A percentile compares a stretch with the other conserved stretches of the same genome.
These are phyloP conservation scores for Arctostaphylos glauca DNA, from an alignment of 148 eudicot genomes.

Conservation along the genomic window DNA sequence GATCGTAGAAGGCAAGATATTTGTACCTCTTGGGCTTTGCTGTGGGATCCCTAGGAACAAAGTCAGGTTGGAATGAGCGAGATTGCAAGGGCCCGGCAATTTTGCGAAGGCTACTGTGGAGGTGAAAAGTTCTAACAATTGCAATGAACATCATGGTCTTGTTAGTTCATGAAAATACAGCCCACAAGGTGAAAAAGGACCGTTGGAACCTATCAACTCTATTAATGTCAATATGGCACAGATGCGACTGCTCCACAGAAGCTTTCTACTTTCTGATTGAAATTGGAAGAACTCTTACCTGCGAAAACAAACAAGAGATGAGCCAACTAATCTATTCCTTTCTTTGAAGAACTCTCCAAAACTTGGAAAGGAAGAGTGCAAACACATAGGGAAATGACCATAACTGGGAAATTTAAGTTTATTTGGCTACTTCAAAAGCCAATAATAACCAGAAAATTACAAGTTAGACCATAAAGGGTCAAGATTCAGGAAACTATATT, in stretches of 20 bases:
- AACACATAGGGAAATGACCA: background rate
- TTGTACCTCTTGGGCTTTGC: slow-evolving; percentile 10
- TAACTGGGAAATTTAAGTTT: background rate
- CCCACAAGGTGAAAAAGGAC: background rate
- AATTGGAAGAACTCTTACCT: too few relatives aligned
- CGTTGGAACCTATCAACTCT: background rate
- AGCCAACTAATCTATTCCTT: background rate
- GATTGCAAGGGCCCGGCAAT: background rate
- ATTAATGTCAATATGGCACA: background rate
- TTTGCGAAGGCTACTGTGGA: background rate
- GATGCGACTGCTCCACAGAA: background rate
- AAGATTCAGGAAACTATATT: background rate
- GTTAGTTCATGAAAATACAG: background rate
- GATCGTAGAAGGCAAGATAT: slow-evolving; percentile 10
- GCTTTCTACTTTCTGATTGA: background rate
- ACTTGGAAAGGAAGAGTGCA: background rate
- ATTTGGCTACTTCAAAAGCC: background rate
- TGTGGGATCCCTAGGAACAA: slow-evolving; percentile 8
- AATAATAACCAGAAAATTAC: background rate
- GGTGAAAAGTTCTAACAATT: background rate
- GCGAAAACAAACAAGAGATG: too few relatives aligned
- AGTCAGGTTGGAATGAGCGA: slow-evolving; percentile 14
- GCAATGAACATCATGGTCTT: too few relatives aligned
- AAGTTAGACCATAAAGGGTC: background rate
- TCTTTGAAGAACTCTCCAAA: background rate